Conservation (phyloP, 768 basidiomycete species). For the Agrocybe praecox region DNA sequence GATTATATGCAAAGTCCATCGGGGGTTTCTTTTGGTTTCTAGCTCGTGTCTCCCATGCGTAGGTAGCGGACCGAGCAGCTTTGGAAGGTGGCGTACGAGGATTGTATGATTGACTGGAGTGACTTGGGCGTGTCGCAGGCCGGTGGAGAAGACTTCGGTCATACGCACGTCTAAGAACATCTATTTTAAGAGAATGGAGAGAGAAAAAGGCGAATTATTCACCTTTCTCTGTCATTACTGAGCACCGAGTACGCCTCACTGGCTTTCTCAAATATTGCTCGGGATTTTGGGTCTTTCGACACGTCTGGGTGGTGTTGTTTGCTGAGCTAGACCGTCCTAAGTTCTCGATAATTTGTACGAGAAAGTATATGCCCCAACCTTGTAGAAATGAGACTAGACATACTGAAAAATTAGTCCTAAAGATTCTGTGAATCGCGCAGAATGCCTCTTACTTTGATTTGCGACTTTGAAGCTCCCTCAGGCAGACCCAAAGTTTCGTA, state of each 20-base stretch:
- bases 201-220: neutral
- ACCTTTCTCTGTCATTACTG: constrained; percentile 47
- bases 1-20: constrained; percentile 23
- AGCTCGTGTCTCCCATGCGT: constrained; percentile 42
- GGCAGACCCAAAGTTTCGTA: constrained; percentile 20
- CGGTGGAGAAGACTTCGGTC: constrained; percentile 42
- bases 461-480: constrained; percentile 20
- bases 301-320: constrained; percentile 53
- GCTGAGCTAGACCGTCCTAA: constrained; percentile 33
- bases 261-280: constrained; percentile 37
- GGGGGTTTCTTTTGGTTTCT: constrained; percentile 19
- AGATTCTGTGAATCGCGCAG: neutral
- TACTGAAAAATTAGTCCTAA: constrained; percentile 1
- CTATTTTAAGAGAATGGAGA: neutral
- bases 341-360: neutral
- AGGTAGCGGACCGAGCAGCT: constrained; percentile 31
- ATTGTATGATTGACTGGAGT: constrained; percentile 15
- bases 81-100: constrained; percentile 27
- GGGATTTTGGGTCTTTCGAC: constrained; percentile 42
- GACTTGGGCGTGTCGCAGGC: constrained; percentile 14
- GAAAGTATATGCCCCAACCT: constrained; percentile 3
- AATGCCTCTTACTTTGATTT: constrained; percentile 17
- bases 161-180: constrained; percentile 38
- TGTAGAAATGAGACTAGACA: constrained; percentile 23
- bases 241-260: constrained; percentile 49